Conservation (phyloP, 345 rosid species). For the Euclidium syriacum region DNA sequence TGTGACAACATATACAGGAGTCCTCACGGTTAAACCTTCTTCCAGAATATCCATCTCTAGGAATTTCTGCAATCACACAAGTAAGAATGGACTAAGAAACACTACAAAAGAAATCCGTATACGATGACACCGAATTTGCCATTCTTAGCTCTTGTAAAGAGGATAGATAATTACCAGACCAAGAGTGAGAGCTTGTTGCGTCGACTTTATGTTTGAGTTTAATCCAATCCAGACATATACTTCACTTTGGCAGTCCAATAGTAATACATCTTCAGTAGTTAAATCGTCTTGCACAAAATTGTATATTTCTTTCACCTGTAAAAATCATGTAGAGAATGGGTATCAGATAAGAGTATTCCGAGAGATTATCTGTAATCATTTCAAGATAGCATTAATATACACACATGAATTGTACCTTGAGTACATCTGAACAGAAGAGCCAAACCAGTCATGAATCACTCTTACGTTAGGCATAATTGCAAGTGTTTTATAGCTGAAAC, state of each 20-base stretch:
- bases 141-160: neutral
- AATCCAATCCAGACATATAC: conserved; percentile 67
- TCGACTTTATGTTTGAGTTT: conserved; percentile 44
- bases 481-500: conserved; percentile 43
- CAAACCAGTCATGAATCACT: conserved; percentile 39
- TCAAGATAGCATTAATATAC: conserved; percentile 1
- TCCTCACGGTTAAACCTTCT: conserved; percentile 47
- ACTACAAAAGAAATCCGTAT: neutral
- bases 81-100: conserved; percentile 15
- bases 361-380: neutral
- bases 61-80: conserved; percentile 54
- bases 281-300: conserved; percentile 87
- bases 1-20: conserved; percentile 59
- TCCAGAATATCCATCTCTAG: conserved; percentile 47
- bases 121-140: neutral
- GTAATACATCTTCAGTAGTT: conserved; percentile 74
- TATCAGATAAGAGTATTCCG: neutral
- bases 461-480: conserved; percentile 39
- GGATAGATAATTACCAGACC: conserved; percentile 47
- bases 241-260: conserved; percentile 62
- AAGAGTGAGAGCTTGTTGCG: conserved; percentile 47
- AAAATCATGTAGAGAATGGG: conserved; percentile 4
- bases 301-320: conserved; percentile 79
- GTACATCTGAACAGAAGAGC: conserved; percentile 51
- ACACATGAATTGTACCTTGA: conserved; percentile 54